These are phyloP conservation scores for Bryoerythrophyllum caledonicum DNA, from an alignment of 225 moss, liverwort and hornwort genomes.

Conservation along the genomic window DNA sequence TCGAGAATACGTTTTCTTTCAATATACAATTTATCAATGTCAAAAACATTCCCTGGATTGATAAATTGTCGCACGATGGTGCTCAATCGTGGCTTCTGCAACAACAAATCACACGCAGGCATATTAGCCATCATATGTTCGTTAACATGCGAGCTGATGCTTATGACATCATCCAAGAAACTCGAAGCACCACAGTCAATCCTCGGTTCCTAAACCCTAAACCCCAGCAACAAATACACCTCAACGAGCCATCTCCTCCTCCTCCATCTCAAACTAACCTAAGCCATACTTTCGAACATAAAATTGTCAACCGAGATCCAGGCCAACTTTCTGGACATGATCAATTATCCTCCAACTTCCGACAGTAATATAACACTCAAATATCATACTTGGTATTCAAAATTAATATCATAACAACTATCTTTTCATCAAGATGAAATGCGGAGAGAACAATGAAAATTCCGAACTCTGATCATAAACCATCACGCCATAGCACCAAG, in stretches of 20 bases:
- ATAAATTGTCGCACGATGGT: conserved; percentile 52
- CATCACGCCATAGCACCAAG: background rate
- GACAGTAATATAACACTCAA: background rate
- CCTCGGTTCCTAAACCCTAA: conserved; percentile 22
- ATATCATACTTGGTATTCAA: background rate
- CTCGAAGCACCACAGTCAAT: background rate
- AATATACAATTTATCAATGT: conserved; percentile 57
- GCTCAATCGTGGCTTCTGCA: conserved; percentile 62
- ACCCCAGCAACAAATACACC: conserved; percentile 17
- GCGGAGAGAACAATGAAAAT: background rate
- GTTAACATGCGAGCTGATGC: background rate
- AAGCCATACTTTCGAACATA: background rate
- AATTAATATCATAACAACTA: background rate
- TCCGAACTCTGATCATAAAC: background rate
- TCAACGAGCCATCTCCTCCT: background rate
- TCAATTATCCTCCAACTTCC: conserved; percentile 8
- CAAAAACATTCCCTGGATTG: conserved; percentile 34
- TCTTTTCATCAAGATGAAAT: conserved; percentile 5
- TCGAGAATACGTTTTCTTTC: conserved; percentile 50
- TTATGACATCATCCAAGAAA: conserved; percentile 6
- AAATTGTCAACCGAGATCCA: background rate
- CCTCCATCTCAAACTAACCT: too few relatives aligned
- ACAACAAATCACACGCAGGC: conserved; percentile 11
- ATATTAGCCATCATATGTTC: background rate
- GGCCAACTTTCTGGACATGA: conserved; percentile 1